Conservation (phyloP, 441 rosid species). For the Arabidopsis hybrid region DNA sequence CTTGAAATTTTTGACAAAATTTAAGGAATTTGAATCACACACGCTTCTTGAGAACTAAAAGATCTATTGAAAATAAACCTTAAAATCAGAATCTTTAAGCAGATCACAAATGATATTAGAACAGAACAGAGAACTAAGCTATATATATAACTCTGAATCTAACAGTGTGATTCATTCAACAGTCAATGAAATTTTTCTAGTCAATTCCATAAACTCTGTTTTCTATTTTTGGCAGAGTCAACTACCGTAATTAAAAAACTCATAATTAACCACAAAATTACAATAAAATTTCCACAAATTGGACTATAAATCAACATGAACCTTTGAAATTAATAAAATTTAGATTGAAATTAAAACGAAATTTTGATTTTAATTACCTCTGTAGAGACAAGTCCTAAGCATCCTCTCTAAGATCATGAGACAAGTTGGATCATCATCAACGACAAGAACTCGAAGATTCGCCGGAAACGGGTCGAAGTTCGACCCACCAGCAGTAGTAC, state of each 20-base stretch:
- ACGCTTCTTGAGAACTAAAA: background rate
- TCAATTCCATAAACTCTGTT: background rate
- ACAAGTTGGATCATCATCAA: constrained; percentile 94
- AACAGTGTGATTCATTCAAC: constrained; percentile 34
- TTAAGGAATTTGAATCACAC: background rate
- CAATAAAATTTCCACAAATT: background rate
- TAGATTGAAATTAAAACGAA: background rate
- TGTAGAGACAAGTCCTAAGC: constrained; percentile 78
- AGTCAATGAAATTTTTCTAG: constrained; percentile 28
- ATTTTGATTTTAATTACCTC: constrained; percentile 53
- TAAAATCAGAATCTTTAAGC: background rate
- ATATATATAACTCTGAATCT: constrained; percentile 20
- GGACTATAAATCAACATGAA: background rate
- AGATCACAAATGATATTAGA: constrained; percentile 6
- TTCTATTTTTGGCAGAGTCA: constrained; percentile 24
- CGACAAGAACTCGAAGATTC: constrained; percentile 84
- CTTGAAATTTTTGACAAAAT: background rate
- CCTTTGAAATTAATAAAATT: background rate
- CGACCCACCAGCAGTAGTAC: constrained; percentile 53
- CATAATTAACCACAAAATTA: constrained; percentile 25
- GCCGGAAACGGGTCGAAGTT: constrained; percentile 80
- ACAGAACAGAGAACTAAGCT: constrained; percentile 7
- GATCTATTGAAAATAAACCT: background rate
- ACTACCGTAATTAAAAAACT: background rate
- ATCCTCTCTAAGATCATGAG: constrained; percentile 88